phyloP scores from a whole-genome alignment of 2,329 filamentous ascomycete genomes.

The Teratosphaeria zuluensis region DNA sequence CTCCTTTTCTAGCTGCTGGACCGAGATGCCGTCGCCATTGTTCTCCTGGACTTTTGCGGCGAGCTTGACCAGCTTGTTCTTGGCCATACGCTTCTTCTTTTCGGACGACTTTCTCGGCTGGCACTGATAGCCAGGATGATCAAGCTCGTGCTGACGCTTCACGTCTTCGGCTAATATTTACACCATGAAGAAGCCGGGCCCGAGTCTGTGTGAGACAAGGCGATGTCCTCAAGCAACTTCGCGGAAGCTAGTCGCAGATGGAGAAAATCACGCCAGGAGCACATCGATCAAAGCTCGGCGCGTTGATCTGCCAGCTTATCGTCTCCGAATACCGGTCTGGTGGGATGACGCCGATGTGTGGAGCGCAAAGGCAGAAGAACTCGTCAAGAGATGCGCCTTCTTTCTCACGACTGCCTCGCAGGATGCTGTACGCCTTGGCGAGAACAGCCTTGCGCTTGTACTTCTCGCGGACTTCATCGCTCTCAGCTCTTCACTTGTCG shows the following conservation, averaged over 20 bases:
- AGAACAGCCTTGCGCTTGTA: neutral
- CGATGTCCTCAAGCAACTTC: neutral
- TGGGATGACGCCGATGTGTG: slow-evolving; percentile 38
- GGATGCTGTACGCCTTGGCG: slow-evolving; percentile 43
- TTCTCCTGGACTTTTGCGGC: neutral
- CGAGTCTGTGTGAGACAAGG: neutral
- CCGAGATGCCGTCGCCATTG: neutral
- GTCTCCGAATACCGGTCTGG: slow-evolving; percentile 37
- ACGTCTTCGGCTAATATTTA: neutral
- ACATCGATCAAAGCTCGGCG: neutral
- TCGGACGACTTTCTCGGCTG: neutral
- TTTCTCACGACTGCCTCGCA: slow-evolving; percentile 40
- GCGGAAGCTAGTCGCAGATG: neutral
- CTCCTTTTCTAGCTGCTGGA: neutral
- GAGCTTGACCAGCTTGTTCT: neutral
- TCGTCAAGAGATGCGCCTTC: slow-evolving; percentile 36
- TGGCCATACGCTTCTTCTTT: neutral
- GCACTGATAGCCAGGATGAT: neutral
- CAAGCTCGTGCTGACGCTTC: neutral
- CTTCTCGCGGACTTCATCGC: neutral
- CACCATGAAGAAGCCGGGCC: neutral
- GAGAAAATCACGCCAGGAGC: neutral
- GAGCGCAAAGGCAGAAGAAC: slow-evolving; percentile 39
- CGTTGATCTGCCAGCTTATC: slow-evolving; percentile 39
- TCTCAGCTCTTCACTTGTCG: neutral